Conservation (phyloP, 768 basidiomycete species). For the Russula brevipes region DNA sequence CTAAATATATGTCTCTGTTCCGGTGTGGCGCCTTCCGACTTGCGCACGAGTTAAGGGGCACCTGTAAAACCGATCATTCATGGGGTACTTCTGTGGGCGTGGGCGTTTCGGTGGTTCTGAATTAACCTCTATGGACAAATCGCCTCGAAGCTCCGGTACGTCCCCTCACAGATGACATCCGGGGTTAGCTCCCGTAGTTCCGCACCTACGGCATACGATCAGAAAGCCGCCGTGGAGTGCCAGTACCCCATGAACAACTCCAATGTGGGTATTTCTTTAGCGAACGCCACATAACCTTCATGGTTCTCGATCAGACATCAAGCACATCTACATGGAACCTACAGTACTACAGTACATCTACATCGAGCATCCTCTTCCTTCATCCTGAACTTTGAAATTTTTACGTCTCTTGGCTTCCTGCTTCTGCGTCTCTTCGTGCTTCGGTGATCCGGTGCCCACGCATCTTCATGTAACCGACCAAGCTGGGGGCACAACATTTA, state of each 20-base stretch:
- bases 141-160: neutral
- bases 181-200: neutral
- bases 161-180: neutral
- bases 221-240: neutral
- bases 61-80: neutral
- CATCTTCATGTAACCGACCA: constrained; percentile 1
- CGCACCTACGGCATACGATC: neutral
- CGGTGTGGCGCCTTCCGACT: neutral
- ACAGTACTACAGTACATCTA: neutral
- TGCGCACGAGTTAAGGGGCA: neutral
- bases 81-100: neutral
- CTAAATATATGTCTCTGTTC: neutral
- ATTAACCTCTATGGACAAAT: neutral
- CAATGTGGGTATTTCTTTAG: neutral
- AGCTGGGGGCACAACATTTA: no score
- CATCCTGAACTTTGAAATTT: neutral
- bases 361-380: neutral
- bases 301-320: neutral
- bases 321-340: neutral
- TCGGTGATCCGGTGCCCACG: neutral
- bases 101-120: neutral
- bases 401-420: neutral
- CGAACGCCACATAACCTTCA: neutral
- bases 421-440: no score
- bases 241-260: neutral